A percentile compares a stretch with the other conserved stretches of the same genome.
These are phyloP conservation scores for Lippia alba DNA, from an alignment of 305 asterid species.

Conservation along the genomic window DNA sequence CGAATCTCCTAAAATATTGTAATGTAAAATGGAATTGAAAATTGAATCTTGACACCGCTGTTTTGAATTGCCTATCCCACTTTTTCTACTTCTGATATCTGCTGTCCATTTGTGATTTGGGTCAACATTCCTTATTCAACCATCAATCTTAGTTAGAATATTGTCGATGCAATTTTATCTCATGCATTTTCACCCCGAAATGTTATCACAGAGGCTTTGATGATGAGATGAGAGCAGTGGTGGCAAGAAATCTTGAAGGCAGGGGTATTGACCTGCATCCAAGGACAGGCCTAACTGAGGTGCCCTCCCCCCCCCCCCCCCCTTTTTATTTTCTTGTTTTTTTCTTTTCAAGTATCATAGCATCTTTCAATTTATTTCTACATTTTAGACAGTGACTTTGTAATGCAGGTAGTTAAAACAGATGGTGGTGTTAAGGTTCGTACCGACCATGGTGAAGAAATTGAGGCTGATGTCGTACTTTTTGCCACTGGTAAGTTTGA, in stretches of 20 bases:
- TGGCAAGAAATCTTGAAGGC: slow-evolving; percentile 95
- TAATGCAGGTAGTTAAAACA: slow-evolving; percentile 78
- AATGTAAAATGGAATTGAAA: not conserved
- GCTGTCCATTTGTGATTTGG: not conserved
- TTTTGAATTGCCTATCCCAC: not conserved
- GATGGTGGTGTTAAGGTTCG: slow-evolving; percentile 76
- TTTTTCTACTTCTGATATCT: not conserved
- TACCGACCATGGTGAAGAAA: slow-evolving; percentile 88
- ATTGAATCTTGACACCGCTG: not conserved
- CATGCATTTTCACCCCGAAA: slow-evolving; percentile 16
- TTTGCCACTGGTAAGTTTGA: slow-evolving; percentile 88
- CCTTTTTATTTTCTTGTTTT: not conserved
- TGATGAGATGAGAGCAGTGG: slow-evolving; percentile 91
- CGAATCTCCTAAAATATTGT: not conserved
- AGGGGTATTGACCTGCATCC: slow-evolving; percentile 95
- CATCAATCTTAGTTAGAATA: slow-evolving; percentile 17
- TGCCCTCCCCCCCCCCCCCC: no score
- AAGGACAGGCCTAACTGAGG: slow-evolving; percentile 78
- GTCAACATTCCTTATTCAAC: slow-evolving; percentile 11
- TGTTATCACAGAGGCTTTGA: slow-evolving; percentile 86
- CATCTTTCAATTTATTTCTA: slow-evolving; percentile 8
- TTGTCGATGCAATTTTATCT: slow-evolving; percentile 21
- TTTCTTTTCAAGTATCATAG: not conserved
- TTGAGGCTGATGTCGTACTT: slow-evolving; percentile 91
- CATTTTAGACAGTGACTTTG: slow-evolving; percentile 30